These are phyloP conservation scores for Aquilaria agallochum DNA, from an alignment of 441 rosid genomes.

Conservation along the genomic window DNA sequence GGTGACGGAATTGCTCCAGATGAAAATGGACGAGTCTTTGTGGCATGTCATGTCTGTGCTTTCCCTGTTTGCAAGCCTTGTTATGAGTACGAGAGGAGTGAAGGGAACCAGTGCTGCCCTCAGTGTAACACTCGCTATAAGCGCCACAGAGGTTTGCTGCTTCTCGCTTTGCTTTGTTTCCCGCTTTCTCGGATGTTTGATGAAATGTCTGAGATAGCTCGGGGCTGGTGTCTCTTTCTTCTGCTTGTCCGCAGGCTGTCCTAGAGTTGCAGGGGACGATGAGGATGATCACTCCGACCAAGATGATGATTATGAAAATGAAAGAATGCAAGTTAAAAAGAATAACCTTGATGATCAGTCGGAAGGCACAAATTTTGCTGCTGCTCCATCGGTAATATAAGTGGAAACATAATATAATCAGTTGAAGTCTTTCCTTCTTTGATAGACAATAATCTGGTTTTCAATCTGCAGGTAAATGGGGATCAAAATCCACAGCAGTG, in stretches of 20 bases:
- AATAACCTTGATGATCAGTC: conserved; percentile 30
- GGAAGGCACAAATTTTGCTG: conserved; percentile 33
- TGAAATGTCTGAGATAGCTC: not conserved
- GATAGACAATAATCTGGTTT: not conserved
- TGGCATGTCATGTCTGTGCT: conserved; percentile 69
- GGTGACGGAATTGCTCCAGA: conserved; percentile 58
- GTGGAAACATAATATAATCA: too few species aligned
- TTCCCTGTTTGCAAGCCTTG: conserved; percentile 86
- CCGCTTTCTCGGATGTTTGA: not conserved
- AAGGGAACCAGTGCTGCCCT: conserved; percentile 81
- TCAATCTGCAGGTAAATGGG: conserved; percentile 56
- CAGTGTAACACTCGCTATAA: conserved; percentile 85
- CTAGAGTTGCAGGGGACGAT: conserved; percentile 69
- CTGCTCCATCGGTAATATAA: conserved; percentile 43
- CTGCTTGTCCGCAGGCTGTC: conserved; percentile 49
- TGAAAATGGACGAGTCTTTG: conserved; percentile 57
- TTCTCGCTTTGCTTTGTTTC: not conserved
- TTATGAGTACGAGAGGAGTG: conserved; percentile 79
- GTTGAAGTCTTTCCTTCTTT: too few species aligned
- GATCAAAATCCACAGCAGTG: conserved; percentile 45
- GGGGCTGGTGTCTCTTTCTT: not conserved
- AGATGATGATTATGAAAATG: conserved; percentile 68
- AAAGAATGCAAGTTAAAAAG: conserved; percentile 21
- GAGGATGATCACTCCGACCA: conserved; percentile 50
- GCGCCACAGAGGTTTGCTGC: conserved; percentile 60